Base-by-base conservation (phyloP, 2,329 filamentous ascomycete species). In the Neopestalotiopsis sp. region DNA sequence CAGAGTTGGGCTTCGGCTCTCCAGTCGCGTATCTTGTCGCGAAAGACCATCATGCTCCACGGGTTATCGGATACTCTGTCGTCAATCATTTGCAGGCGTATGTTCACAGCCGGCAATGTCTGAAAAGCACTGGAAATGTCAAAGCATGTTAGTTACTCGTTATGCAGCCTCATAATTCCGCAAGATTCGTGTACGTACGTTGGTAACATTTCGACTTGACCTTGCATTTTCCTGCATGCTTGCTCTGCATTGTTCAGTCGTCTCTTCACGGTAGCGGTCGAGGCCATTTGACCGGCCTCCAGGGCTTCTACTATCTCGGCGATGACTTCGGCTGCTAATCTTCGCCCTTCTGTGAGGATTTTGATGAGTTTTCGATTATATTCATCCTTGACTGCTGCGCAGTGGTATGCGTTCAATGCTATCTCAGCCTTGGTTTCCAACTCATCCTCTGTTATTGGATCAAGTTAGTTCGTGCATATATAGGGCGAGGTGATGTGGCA, bases 11-110 rank as follows among this genome's bases (percentile, higher is more conserved):
- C n/a, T 28, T 28, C 62, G 20, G 34, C 49, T 40, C 56, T 65
- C 57, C 52, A 65, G 3, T 14, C 30, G 1, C 62, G 42, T 7
- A 68, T 68, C 34, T 42, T 68, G 49, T 59, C 67, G 13, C 38
- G 59, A 34, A 61, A 38, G 32, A 57, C 52, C 42, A 45, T 65
- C 20, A 14, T 58, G 45, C 67, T 34, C 28, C 56, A 64, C 5
- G 67, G 66, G 6, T 61, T 61, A n/a, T 57, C 66, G 38, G 42
- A 63, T 56, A 30, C 58, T 17, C 14, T 12, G 10, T 42, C 58
- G 7, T 3, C 40, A 6, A 56, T 17, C 28, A 61, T 45, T n/a
- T 28, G n/a, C 13, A 49, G 45, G 10, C 30, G 40, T 17, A 63
- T 67, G 4, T 30, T 24, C 13, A 67, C 61, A 3, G 45, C 20